phyloP scores from a whole-genome alignment of 768 basidiomycete genomes.

The Tylopilus intermedius region DNA sequence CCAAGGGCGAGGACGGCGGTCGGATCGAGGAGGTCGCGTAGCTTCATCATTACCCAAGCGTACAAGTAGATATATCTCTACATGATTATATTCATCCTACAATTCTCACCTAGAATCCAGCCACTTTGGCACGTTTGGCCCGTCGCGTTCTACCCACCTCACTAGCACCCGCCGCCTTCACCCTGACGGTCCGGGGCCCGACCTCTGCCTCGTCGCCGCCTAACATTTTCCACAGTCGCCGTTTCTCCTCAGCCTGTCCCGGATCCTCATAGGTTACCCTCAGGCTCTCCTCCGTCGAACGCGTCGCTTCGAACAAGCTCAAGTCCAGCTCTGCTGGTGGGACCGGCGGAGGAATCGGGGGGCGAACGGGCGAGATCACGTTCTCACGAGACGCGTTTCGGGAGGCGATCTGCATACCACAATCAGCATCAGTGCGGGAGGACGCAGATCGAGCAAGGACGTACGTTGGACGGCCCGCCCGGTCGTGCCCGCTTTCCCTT shows the following conservation, averaged over 20 bases:
- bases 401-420: conserved; percentile 21
- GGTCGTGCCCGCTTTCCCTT: conserved; percentile 37
- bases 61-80: background rate
- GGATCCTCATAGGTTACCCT: conserved; percentile 69
- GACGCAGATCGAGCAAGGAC: background rate
- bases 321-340: conserved; percentile 24
- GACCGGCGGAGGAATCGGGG: background rate
- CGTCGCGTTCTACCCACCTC: conserved; percentile 7
- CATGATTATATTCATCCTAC: background rate
- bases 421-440: background rate
- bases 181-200: background rate
- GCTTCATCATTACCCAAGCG: background rate
- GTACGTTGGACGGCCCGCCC: conserved; percentile 34
- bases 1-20: conserved; percentile 31
- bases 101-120: conserved; percentile 3
- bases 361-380: conserved; percentile 9
- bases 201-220: conserved; percentile 18
- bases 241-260: conserved; percentile 53
- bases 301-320: conserved; percentile 23
- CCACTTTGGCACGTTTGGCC: conserved; percentile 7
- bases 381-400: conserved; percentile 36
- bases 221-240: conserved; percentile 53
- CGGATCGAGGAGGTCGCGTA: conserved; percentile 17
- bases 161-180: conserved; percentile 14
- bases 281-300: conserved; percentile 41